A percentile compares a stretch with the other conserved stretches of the same genome.
Conservation (phyloP, 192 early-diverging fungal genomes). For the Chytriomyces hyalinus region DNA sequence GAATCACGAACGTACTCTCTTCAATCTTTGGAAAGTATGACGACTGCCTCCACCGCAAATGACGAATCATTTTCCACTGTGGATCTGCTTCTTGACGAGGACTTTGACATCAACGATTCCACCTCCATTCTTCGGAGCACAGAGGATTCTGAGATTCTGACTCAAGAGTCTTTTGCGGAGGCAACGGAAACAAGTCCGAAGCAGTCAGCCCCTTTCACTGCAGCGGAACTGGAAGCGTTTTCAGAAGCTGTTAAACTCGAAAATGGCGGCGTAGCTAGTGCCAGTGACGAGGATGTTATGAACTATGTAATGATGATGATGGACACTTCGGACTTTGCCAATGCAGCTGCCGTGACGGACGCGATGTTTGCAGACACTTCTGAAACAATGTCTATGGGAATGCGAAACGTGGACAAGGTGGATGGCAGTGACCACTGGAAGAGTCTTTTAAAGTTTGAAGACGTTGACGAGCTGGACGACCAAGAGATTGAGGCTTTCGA, state of each 20-base stretch:
- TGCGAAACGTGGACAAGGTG: background rate
- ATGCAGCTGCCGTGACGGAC: background rate
- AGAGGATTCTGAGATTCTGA: no score
- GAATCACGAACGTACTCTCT: no score
- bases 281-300: background rate
- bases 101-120: no score
- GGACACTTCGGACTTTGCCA: background rate
- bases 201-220: background rate
- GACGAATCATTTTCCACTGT: no score
- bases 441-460: slow-evolving; percentile 1
- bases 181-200: background rate
- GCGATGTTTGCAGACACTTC: background rate
- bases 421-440: background rate
- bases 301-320: slow-evolving; percentile 17
- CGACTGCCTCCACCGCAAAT: no score
- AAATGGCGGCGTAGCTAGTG: background rate
- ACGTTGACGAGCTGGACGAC: background rate
- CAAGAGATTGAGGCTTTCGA: background rate
- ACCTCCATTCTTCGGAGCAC: no score
- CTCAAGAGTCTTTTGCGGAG: background rate
- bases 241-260: background rate
- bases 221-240: background rate
- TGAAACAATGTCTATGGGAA: background rate
- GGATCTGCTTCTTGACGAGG: no score
- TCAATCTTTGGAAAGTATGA: no score